phyloP scores from a whole-genome alignment of 345 rosid species.

The Laguncularia racemosa region DNA sequence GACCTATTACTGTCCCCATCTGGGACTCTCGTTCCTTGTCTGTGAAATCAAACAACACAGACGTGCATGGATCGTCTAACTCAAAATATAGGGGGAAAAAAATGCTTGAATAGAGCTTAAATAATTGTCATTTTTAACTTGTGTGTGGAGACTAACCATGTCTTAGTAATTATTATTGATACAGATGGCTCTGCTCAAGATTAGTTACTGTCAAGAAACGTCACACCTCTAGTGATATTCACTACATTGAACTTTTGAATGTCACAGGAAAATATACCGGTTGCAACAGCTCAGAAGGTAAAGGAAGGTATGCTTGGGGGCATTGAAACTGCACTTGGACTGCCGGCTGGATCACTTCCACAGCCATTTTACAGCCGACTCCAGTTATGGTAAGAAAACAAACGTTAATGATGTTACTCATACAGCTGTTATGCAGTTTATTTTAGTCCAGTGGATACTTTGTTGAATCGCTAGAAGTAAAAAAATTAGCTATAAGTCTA shows the following conservation, averaged over 20 bases:
- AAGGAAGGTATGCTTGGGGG: slow-evolving; percentile 67
- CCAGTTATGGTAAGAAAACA: slow-evolving; percentile 61
- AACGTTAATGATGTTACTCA: background rate
- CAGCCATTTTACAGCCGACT: slow-evolving; percentile 47
- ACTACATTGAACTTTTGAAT: background rate
- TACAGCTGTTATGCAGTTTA: background rate
- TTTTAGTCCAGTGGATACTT: no score
- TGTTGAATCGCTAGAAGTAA: no score
- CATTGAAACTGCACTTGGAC: slow-evolving; percentile 63
- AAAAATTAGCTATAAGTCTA: no score
- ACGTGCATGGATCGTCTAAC: no score
- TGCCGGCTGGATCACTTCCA: slow-evolving; percentile 56
- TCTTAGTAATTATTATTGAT: background rate
- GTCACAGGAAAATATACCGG: slow-evolving; percentile 74
- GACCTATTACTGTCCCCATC: no score
- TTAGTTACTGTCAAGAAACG: background rate
- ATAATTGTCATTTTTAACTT: no score
- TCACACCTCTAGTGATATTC: background rate
- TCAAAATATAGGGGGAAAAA: no score
- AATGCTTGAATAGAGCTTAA: no score
- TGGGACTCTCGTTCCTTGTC: no score
- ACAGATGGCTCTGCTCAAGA: slow-evolving; percentile 1
- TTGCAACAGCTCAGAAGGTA: slow-evolving; percentile 66
- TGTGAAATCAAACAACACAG: no score
- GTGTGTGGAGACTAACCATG: no score